Conservation (phyloP, 352 stramenopile genomes). For the Pythium dissotocum region DNA sequence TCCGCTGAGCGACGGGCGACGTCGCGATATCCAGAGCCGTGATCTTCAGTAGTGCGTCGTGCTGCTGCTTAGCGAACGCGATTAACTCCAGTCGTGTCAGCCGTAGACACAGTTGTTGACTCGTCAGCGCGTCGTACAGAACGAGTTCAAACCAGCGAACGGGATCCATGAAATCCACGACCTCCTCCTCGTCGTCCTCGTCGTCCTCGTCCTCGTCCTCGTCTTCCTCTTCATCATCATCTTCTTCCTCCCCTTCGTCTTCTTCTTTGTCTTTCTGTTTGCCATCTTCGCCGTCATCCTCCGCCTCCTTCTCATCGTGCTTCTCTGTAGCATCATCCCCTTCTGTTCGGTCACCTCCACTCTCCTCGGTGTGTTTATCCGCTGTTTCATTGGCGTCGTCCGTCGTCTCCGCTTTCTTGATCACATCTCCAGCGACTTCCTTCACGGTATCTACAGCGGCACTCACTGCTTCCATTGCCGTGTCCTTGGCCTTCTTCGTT, state of each 20-base stretch:
- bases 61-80: constrained; percentile 38
- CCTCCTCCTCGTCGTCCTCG: neutral
- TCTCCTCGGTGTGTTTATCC: no score
- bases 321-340: no score
- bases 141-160: constrained; percentile 33
- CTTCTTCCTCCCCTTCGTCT: neutral
- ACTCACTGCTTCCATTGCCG: neutral
- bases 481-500: neutral
- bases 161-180: neutral
- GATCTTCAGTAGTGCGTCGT: constrained; percentile 43
- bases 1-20: constrained; percentile 15
- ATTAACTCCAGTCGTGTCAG: constrained; percentile 46
- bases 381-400: neutral
- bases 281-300: neutral
- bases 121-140: constrained; percentile 41
- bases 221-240: neutral
- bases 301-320: neutral
- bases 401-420: neutral
- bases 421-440: neutral
- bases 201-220: neutral
- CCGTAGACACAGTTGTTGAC: constrained; percentile 15
- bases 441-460: neutral
- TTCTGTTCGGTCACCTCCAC: no score
- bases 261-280: neutral
- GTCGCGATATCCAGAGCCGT: constrained; percentile 33